Conservation (phyloP, 208 protist genomes). For the Acanthamoeba triangularis region DNA sequence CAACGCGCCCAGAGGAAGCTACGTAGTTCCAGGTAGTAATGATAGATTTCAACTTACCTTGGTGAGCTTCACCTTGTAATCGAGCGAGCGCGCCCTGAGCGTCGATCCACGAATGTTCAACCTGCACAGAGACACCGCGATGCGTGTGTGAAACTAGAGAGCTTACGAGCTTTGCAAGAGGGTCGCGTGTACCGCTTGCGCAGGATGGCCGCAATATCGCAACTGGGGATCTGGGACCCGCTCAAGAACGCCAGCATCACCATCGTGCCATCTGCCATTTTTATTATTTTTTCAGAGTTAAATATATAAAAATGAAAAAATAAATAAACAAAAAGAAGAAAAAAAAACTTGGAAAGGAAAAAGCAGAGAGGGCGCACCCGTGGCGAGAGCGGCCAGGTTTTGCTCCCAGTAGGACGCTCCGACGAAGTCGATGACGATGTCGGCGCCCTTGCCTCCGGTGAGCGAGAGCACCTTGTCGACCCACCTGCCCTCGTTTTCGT, state of each 20-base stretch:
- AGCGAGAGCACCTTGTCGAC: slow-evolving; percentile 11
- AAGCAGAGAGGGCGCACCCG: background rate
- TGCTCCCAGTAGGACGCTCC: slow-evolving; percentile 79
- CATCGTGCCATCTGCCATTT: slow-evolving; percentile 78
- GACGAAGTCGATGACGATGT: slow-evolving; percentile 85
- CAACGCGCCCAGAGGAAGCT: too few relatives aligned
- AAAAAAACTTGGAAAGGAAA: background rate
- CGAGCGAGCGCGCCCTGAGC: slow-evolving; percentile 73
- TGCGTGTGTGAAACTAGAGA: too few relatives aligned
- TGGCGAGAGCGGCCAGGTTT: slow-evolving; percentile 30
- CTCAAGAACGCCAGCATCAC: slow-evolving; percentile 77
- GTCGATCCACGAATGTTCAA: slow-evolving; percentile 82
- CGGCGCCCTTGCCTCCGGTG: slow-evolving; percentile 78
- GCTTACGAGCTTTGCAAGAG: too few relatives aligned
- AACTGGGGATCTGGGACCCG: slow-evolving; percentile 4
- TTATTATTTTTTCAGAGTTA: background rate
- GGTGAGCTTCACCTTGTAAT: slow-evolving; percentile 79
- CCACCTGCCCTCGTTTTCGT: slow-evolving; percentile 74
- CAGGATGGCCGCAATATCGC: slow-evolving; percentile 12
- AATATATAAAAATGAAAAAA: background rate
- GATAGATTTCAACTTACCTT: too few relatives aligned
- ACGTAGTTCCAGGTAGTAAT: too few relatives aligned
- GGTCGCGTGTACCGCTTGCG: slow-evolving; percentile 65
- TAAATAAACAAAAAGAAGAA: background rate
- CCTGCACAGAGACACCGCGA: slow-evolving; percentile 14